Conservation (phyloP, 768 basidiomycete species). For the Podaxis rugospora region DNA sequence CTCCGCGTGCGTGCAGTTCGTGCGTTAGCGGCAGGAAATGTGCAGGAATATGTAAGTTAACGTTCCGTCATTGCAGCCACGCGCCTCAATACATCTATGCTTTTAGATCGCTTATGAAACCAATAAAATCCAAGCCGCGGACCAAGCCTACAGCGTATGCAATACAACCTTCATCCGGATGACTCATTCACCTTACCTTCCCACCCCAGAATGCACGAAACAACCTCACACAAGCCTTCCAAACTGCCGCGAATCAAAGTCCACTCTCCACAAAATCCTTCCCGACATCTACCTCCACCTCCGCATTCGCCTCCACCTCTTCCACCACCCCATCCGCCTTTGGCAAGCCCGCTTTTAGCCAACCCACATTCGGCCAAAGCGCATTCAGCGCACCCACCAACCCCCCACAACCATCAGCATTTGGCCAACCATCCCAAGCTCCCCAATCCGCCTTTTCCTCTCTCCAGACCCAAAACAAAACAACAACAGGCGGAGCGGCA, state of each 20-base stretch:
- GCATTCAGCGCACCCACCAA: constrained; percentile 10
- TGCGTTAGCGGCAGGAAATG: constrained; percentile 50
- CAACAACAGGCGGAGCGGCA: constrained; percentile 21
- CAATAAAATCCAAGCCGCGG: constrained; percentile 48
- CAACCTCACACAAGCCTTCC: constrained; percentile 46
- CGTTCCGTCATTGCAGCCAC: neutral
- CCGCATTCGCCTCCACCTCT: constrained; percentile 4
- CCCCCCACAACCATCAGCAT: constrained; percentile 22
- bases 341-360: constrained; percentile 17
- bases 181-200: neutral
- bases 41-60: constrained; percentile 65
- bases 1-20: constrained; percentile 59
- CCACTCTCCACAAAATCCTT: constrained; percentile 1
- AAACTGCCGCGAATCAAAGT: constrained; percentile 23
- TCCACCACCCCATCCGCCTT: neutral
- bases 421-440: constrained; percentile 30
- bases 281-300: neutral
- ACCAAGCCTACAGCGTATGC: constrained; percentile 39
- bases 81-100: neutral
- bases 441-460: constrained; percentile 24
- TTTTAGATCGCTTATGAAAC: constrained; percentile 54
- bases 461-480: neutral
- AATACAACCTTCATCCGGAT: neutral
- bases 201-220: constrained; percentile 37
- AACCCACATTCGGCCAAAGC: constrained; percentile 23